Evolutionary conservation across 768 basidiomycete species (phyloP), one percentile per base, ranked within the genome.

Genomic region (Podaxis sp.): DNA sequence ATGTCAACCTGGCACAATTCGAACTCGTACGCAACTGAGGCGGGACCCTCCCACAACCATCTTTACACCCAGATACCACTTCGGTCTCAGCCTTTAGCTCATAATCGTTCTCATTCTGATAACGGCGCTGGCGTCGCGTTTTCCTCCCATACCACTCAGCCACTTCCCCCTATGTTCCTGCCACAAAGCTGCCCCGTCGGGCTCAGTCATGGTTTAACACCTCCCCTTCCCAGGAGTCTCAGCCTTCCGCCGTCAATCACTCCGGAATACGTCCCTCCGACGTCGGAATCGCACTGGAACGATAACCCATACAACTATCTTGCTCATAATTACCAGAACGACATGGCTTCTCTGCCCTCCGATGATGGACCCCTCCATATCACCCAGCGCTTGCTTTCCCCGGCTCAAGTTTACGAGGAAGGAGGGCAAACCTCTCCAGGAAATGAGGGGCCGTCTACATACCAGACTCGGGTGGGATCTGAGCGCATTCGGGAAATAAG

Each of bases 401-500:
- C 44, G 6, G 8, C 28, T 24, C 24, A 13, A 24, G 17, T 24
- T 24, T 7, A 44, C 12, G 59, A 40, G 10, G 37, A 51, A 20
- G 49, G 24, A 7, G 38, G 22, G 4, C 11, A 37, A 3, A 37
- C 58, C 13, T 40, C 37, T 15, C 36, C 50, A 52, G 28, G 11
- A 13, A 28, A 13, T 38, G 50, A 8, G 17, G 13, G 36, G 6
- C 8, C 51, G 6, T 13, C 46, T 4, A 10, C 30, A 11, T 62
- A 50, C 17, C 54, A 62, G 36, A 1, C 24, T 20, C 54, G 61
- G 3, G 55, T 62, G 37, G 61, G 61, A 2, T 62, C 61, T 12
- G 61, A 62, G 28, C 61, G 61, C 37, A 62, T 55, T 12, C 61
- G 61, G 4, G 54, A 33, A 13, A 62, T 56, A 13, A 62, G 61